phyloP scores from a whole-genome alignment of 306 rosid species.

The Ormosia emarginata region DNA sequence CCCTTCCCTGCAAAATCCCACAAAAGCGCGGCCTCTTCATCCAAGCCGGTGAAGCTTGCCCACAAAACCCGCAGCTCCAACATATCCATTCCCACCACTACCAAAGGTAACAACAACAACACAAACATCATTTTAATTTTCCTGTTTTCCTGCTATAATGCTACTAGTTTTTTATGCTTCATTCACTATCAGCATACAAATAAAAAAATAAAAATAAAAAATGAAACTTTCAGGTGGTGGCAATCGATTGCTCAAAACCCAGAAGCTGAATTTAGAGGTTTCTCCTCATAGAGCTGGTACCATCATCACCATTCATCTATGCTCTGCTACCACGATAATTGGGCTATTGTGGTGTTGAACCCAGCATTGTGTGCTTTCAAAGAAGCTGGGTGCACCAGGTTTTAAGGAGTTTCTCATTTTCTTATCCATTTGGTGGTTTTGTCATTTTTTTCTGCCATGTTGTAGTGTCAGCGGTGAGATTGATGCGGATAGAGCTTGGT shows the following conservation, averaged over 20 bases:
- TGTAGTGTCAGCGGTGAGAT: constrained; percentile 76
- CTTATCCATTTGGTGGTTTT: neutral
- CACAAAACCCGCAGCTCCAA: constrained; percentile 27
- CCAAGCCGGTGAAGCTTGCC: constrained; percentile 32
- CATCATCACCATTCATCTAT: neutral
- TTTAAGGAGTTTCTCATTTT: neutral
- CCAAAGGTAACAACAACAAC: constrained; percentile 41
- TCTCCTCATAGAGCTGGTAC: constrained; percentile 94
- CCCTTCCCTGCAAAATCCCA: constrained; percentile 15
- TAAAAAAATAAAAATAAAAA: neutral
- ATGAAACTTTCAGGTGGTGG: constrained; percentile 40
- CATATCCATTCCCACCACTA: constrained; percentile 27
- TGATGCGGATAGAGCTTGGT: constrained; percentile 88
- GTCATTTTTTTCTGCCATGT: neutral
- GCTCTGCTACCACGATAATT: neutral
- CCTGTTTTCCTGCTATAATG: neutral
- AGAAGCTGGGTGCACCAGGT: neutral
- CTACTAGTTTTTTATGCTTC: neutral
- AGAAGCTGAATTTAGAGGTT: constrained; percentile 66
- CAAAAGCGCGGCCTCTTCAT: constrained; percentile 25
- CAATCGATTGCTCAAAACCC: constrained; percentile 42
- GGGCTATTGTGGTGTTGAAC: neutral
- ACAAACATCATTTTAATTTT: neutral
- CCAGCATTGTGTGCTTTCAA: neutral
- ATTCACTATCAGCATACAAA: neutral